Evolutionary conservation across 2,329 filamentous ascomycete genomes (phyloP).

Genomic region (Penicillium griseofulvum): DNA sequence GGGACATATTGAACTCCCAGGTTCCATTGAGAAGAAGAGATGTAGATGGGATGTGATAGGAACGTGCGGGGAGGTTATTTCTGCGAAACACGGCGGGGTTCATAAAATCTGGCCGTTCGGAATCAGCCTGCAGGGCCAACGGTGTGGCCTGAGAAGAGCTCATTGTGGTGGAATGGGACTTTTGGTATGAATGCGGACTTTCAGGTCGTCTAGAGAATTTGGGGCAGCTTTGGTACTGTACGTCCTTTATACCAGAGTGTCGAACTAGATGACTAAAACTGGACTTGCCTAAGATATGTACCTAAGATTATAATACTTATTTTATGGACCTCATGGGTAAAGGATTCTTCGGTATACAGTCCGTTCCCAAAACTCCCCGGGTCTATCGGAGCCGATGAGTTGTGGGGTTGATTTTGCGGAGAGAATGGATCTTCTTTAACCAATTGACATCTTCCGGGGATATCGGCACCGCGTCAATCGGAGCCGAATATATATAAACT

Average conservation of each 20-base stretch:
- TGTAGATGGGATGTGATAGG: constrained; percentile 54
- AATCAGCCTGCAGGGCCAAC: constrained; percentile 1
- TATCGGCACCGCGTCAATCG: constrained; percentile 6
- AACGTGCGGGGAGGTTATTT: constrained; percentile 53
- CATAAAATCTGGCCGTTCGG: constrained; percentile 6
- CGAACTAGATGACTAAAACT: background rate
- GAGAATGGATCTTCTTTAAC: background rate
- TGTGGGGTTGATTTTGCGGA: background rate
- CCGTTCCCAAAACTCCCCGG: background rate
- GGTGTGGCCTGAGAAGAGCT: background rate
- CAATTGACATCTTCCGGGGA: background rate
- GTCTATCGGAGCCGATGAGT: background rate
- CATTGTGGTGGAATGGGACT: background rate
- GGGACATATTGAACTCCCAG: constrained; percentile 57
- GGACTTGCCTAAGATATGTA: too few relatives aligned
- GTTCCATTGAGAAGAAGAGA: constrained; percentile 50
- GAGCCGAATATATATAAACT: background rate
- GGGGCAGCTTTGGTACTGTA: background rate
- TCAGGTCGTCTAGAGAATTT: background rate
- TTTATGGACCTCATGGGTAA: background rate
- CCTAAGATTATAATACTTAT: background rate
- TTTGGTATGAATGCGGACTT: background rate
- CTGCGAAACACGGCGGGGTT: constrained; percentile 48
- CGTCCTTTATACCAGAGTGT: background rate
- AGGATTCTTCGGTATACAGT: background rate